Evolutionary conservation across 495 filamentous ascomycete genomes (phyloP).

Genomic region (Penicillium longicatenatum): DNA sequence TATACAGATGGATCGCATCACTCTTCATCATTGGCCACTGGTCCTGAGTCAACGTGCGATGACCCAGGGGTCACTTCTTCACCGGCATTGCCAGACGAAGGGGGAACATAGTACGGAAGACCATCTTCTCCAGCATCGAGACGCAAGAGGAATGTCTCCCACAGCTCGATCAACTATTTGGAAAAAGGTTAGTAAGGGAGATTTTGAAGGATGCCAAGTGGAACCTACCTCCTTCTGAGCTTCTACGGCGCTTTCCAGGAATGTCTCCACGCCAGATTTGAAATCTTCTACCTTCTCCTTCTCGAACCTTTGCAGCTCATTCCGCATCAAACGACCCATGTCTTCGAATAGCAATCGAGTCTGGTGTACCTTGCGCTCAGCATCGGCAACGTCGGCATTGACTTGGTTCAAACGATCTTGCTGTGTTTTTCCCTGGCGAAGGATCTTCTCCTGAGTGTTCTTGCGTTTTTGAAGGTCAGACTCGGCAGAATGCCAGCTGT

Average conservation of each 20-base stretch:
- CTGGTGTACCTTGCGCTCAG: slow-evolving; percentile 91
- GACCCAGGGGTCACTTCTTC: slow-evolving; percentile 20
- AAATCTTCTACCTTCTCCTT: slow-evolving; percentile 99
- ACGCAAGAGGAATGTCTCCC: slow-evolving; percentile 97
- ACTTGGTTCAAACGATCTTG: slow-evolving; percentile 92
- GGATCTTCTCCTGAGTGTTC: slow-evolving; percentile 82
- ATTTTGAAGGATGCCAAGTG: background rate
- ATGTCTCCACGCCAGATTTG: slow-evolving; percentile 96
- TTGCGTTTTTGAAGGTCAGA: slow-evolving; percentile 85
- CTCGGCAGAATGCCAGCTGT: slow-evolving; percentile 89
- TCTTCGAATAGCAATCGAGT: slow-evolving; percentile 90
- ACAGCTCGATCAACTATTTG: slow-evolving; percentile 88
- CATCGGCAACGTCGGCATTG: slow-evolving; percentile 87
- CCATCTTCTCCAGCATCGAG: slow-evolving; percentile 92
- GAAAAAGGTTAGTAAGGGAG: slow-evolving; percentile 22
- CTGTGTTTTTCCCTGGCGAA: slow-evolving; percentile 90
- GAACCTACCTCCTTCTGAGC: slow-evolving; percentile 91
- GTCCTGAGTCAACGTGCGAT: slow-evolving; percentile 31
- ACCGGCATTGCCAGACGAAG: slow-evolving; percentile 30
- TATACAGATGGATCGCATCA: slow-evolving; percentile 9
- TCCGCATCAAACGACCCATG: slow-evolving; percentile 91
- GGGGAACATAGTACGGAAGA: slow-evolving; percentile 70
- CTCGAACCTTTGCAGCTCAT: slow-evolving; percentile 91
- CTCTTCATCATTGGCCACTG: slow-evolving; percentile 19
- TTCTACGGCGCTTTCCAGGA: slow-evolving; percentile 92